Evolutionary conservation across 306 rosid species (phyloP).

Genomic region (Boehmeria nivea): DNA sequence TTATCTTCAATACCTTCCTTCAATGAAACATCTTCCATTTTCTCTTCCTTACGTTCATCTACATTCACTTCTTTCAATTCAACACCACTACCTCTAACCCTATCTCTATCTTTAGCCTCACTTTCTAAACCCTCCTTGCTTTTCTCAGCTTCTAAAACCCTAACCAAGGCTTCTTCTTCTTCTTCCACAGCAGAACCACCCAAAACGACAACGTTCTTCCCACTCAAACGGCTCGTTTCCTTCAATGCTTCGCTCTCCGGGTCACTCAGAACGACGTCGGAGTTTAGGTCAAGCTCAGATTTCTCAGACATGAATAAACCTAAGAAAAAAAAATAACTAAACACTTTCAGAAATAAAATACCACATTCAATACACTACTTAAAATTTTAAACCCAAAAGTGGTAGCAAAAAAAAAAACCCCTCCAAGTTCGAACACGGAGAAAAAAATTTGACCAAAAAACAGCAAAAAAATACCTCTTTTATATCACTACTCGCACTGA

Average conservation of each 20-base stretch:
- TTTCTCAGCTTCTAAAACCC: slow-evolving; percentile 6
- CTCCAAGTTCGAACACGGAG: background rate
- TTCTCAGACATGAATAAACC: slow-evolving; percentile 35
- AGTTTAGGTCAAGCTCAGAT: slow-evolving; percentile 40
- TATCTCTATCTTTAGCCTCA: background rate
- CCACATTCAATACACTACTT: too few relatives aligned
- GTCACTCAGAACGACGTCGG: slow-evolving; percentile 37
- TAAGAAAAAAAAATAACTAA: slow-evolving; percentile 10
- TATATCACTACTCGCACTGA: background rate
- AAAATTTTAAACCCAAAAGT: slow-evolving; percentile 1
- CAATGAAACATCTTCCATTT: slow-evolving; percentile 8
- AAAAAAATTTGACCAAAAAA: background rate
- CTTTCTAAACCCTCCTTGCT: slow-evolving; percentile 19
- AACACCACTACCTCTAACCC: background rate
- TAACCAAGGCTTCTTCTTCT: background rate
- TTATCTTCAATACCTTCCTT: slow-evolving; percentile 4
- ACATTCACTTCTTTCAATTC: slow-evolving; percentile 2
- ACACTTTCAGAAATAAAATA: background rate
- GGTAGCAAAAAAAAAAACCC: background rate
- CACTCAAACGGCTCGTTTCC: background rate
- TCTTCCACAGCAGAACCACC: slow-evolving; percentile 24
- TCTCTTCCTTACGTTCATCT: slow-evolving; percentile 1
- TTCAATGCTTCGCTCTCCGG: slow-evolving; percentile 30
- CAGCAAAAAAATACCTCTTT: slow-evolving; percentile 17
- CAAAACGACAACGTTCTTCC: background rate